Base-by-base conservation (phyloP, 108 stramenopile species). In the Asterionellopsis glacialis region DNA sequence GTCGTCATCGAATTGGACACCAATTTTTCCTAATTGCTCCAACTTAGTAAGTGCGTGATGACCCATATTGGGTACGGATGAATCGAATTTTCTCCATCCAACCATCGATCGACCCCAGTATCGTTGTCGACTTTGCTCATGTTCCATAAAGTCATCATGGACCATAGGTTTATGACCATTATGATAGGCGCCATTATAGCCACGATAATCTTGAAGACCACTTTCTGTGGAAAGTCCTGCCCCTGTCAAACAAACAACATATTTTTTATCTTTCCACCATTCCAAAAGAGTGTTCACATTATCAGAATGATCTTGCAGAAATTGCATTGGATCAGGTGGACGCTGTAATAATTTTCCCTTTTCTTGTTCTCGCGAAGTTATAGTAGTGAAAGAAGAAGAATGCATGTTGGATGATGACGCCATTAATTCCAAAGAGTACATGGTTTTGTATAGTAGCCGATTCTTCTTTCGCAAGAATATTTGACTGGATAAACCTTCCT, bases 151-250 rank as follows among this genome's bases (percentile, higher is more conserved):
- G 54, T 98, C 90, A 55, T 93, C 86, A 76, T 99, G 96, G 41
- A 87, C 69, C 72, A 99, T 95, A 14, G 99, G 99, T 65, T 87
- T 94, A 80, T 98, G 97, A 10, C 97, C 95, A 25, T 72, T 55
- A 57, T 88, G 87, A 73, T 98, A 99, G 24, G 93, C 94, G 55
- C 97, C 97, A 24, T 79, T 72, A 57, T 90, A 80, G 1, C 96
- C 96, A 11, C 99, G 72, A 61, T 99, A 99, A 64, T 99, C 99
- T 1, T 96, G 96, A 51, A 99, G 96, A 3, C 98, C 98, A 25
- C 85, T 88, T 65, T 95, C 96, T 11, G 97, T 97, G 4, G 90
- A 93, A 49, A 98, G 65, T 1, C 98, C 98, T 0, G 98, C 98
- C 16, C 98, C 98, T 1, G 96, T 96, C n/a, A 98, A 59, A 51